phyloP scores from a whole-genome alignment of 1,284 basidiomycete genomes.

The Gomphus bonarii region DNA sequence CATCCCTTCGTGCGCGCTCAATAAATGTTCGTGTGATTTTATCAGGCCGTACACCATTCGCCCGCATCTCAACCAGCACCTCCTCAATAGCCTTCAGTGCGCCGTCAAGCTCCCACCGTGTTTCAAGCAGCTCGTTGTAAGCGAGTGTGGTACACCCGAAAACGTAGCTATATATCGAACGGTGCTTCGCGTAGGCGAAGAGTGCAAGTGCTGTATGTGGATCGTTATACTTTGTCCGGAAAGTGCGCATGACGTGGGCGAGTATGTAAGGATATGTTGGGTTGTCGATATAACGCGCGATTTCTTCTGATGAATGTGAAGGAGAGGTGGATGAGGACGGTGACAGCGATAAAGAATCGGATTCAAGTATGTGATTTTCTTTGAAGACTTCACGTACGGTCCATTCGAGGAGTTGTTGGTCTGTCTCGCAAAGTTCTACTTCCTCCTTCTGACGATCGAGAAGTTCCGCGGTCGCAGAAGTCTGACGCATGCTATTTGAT shows the following conservation, averaged over 20 bases:
- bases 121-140: conserved; percentile 78
- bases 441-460: conserved; percentile 70
- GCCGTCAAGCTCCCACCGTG: conserved; percentile 71
- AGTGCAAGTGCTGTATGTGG: conserved; percentile 78
- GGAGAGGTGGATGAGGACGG: neutral
- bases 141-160: conserved; percentile 77
- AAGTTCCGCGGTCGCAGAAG: conserved; percentile 37
- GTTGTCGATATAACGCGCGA: conserved; percentile 17
- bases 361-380: conserved; percentile 22
- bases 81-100: conserved; percentile 66
- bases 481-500: conserved; percentile 39
- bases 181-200: conserved; percentile 66
- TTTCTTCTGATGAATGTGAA: neutral
- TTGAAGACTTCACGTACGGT: conserved; percentile 61
- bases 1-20: conserved; percentile 57
- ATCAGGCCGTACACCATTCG: conserved; percentile 65
- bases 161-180: conserved; percentile 70
- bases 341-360: conserved; percentile 18
- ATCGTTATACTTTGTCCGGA: conserved; percentile 66
- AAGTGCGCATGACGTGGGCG: conserved; percentile 61
- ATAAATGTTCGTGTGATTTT: conserved; percentile 46
- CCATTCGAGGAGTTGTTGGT: conserved; percentile 71
- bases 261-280: conserved; percentile 67
- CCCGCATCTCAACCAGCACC: conserved; percentile 71
- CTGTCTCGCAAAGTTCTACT: conserved; percentile 60